phyloP scores from a whole-genome alignment of 352 stramenopile genomes.

The Phytophthora cajani region DNA sequence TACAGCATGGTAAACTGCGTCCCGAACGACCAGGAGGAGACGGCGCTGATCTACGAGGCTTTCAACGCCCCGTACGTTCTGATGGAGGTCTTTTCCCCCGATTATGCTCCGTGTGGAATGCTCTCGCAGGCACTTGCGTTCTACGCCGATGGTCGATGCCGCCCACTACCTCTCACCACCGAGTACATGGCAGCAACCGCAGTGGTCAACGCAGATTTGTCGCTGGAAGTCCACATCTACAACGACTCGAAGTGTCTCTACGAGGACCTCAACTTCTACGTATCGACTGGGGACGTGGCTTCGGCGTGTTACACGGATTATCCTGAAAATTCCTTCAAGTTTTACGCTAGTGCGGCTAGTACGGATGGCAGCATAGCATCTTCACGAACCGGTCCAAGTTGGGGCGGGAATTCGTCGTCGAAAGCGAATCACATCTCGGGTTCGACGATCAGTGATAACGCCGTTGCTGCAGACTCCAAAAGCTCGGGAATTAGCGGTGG shows the following conservation, averaged over 20 bases:
- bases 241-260: background rate
- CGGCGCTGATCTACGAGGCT: background rate
- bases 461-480: background rate
- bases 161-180: background rate
- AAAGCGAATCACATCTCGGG: background rate
- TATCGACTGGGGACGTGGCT: background rate
- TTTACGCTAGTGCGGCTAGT: background rate
- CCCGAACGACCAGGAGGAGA: conserved; percentile 9
- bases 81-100: conserved; percentile 2
- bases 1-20: conserved; percentile 6
- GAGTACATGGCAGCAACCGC: background rate
- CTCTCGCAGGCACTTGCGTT: background rate
- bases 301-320: background rate
- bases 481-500: background rate
- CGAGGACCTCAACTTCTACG: background rate
- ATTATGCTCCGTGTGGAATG: background rate
- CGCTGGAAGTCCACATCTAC: background rate
- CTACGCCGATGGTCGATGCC: conserved; percentile 1
- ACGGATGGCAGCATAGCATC: background rate
- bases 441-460: background rate
- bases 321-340: conserved; percentile 3
- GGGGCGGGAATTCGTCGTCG: background rate
- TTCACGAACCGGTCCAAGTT: background rate
- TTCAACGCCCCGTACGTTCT: conserved; percentile 1
- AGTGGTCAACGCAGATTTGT: conserved; percentile 2